Evolutionary conservation across 768 basidiomycete genomes (phyloP).

Genomic region (Rhizopogon rudus): DNA sequence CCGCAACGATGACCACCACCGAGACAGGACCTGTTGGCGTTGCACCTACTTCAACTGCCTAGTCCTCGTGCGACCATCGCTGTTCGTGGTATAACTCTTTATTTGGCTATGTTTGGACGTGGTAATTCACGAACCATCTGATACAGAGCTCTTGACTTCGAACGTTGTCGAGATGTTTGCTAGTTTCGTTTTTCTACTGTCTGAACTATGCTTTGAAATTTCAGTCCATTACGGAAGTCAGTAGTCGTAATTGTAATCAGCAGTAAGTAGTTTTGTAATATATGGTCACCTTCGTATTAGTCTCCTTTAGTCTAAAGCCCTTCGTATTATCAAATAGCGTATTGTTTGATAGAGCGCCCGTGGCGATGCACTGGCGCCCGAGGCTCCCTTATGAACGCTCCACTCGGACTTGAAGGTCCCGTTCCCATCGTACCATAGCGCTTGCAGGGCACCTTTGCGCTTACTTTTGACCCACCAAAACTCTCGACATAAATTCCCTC

Average conservation of each 20-base stretch:
- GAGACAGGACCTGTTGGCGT: conserved; percentile 39
- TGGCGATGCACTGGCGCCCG: not conserved
- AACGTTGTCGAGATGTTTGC: not conserved
- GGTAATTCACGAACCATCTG: not conserved
- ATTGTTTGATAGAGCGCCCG: not conserved
- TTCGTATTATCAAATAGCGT: not conserved
- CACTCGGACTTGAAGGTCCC: not conserved
- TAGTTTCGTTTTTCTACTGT: too few species aligned
- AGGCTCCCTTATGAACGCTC: not conserved
- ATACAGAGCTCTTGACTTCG: not conserved
- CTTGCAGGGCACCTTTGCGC: not conserved
- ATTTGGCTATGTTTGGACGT: not conserved
- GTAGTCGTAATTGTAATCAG: too few species aligned
- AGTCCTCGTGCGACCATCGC: not conserved
- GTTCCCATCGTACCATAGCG: not conserved
- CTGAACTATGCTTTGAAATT: too few species aligned
- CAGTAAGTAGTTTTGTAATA: too few species aligned
- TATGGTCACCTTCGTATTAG: too few species aligned
- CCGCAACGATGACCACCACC: conserved; percentile 28
- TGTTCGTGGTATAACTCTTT: not conserved
- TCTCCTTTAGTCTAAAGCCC: too few species aligned
- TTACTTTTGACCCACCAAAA: not conserved
- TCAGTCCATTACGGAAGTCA: too few species aligned
- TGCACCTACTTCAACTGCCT: not conserved
- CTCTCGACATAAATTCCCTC: too few species aligned